Evolutionary conservation across 164 flowering plant genomes (phyloP).

Genomic region (Taxillus chinensis): DNA sequence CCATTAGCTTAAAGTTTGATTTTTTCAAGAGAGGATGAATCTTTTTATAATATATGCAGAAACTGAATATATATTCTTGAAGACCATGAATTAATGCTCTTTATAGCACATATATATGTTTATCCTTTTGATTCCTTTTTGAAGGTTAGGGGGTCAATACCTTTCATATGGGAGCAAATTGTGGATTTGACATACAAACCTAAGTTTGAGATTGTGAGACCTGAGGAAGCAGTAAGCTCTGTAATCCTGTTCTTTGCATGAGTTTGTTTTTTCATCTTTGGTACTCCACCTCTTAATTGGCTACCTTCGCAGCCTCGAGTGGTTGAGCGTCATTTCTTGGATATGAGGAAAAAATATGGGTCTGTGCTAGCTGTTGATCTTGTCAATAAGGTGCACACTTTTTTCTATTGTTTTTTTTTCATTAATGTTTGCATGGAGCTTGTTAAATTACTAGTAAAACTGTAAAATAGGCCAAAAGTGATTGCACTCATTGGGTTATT

Average conservation of each 20-base stretch:
- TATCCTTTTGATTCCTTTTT: slow-evolving; percentile 9
- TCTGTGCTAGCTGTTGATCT: slow-evolving; percentile 81
- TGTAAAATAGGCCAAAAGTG: too few species aligned
- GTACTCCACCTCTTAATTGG: background rate
- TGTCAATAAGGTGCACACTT: slow-evolving; percentile 62
- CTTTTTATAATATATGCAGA: too few species aligned
- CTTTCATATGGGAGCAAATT: slow-evolving; percentile 89
- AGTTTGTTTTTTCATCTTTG: background rate
- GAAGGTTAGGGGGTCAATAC: slow-evolving; percentile 94
- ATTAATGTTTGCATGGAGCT: too few species aligned
- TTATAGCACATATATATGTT: background rate
- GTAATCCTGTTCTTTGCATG: background rate
- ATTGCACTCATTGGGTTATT: too few species aligned
- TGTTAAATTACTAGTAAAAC: too few species aligned
- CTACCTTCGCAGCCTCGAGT: slow-evolving; percentile 60
- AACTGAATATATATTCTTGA: too few species aligned
- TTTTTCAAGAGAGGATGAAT: too few species aligned
- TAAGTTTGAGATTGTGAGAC: slow-evolving; percentile 72
- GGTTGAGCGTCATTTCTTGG: slow-evolving; percentile 84
- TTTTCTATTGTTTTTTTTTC: too few species aligned
- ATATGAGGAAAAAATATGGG: slow-evolving; percentile 86
- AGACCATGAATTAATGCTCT: too few species aligned
- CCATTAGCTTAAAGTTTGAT: too few species aligned
- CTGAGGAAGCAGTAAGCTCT: slow-evolving; percentile 84
- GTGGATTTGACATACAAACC: slow-evolving; percentile 97